Conservation (phyloP, 768 basidiomycete species). For the Phaeotremella skinneri region DNA sequence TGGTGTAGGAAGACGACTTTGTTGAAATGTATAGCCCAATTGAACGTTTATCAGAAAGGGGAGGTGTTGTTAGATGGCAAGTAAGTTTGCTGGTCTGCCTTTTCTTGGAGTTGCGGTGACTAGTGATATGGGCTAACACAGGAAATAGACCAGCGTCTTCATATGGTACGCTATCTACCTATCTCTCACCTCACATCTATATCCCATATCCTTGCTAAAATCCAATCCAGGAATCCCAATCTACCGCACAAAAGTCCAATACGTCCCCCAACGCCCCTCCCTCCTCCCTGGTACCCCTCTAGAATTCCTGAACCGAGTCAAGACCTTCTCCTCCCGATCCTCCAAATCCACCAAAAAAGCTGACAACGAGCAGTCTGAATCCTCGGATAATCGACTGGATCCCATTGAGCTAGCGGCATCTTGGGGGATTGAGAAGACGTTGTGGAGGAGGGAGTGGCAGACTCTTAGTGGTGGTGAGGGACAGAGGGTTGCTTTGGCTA, state of each 20-base stretch:
- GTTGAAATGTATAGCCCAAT: constrained; percentile 78
- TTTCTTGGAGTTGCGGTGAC: not conserved
- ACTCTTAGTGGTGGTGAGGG: constrained; percentile 81
- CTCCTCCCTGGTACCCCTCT: constrained; percentile 77
- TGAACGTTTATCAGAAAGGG: constrained; percentile 66
- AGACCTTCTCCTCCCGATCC: constrained; percentile 58
- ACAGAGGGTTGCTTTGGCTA: constrained; percentile 76
- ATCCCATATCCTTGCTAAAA: not conserved
- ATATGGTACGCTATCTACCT: constrained; percentile 23
- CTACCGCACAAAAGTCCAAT: constrained; percentile 75
- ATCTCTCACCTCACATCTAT: not conserved
- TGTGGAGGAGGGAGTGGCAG: constrained; percentile 79
- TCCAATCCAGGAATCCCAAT: constrained; percentile 64
- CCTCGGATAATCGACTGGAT: constrained; percentile 27
- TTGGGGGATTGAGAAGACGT: constrained; percentile 66
- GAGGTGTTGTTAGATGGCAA: constrained; percentile 65
- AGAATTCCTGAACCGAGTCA: constrained; percentile 65
- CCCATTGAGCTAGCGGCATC: constrained; percentile 60
- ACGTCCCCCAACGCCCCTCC: constrained; percentile 84
- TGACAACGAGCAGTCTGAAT: constrained; percentile 27
- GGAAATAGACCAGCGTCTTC: constrained; percentile 23
- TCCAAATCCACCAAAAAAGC: constrained; percentile 30
- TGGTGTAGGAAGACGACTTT: constrained; percentile 59
- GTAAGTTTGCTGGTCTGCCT: constrained; percentile 60
- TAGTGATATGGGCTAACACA: not conserved